Evolutionary conservation across 257 asterid species (phyloP).

Genomic region (Solanum ossicruentum): DNA sequence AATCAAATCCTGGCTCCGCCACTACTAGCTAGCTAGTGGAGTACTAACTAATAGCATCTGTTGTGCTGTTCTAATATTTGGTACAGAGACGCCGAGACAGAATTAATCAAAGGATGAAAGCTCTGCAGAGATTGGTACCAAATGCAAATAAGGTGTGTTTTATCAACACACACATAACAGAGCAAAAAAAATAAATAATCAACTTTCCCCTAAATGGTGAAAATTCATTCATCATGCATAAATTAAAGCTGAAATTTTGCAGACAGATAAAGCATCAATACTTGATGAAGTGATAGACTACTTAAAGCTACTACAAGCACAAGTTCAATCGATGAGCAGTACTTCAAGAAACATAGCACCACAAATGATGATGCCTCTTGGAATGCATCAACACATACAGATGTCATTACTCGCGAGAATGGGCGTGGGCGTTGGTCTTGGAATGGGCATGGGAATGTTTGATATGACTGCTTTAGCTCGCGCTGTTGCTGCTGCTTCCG

Average conservation of each 20-base stretch:
- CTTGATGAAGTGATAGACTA: constrained; percentile 60
- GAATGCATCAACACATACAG: constrained; percentile 52
- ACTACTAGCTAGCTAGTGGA: not conserved
- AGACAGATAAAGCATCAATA: constrained; percentile 82
- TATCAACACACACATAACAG: not conserved
- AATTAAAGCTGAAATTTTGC: not conserved
- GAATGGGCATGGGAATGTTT: constrained; percentile 31
- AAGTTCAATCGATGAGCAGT: constrained; percentile 45
- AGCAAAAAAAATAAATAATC: not conserved
- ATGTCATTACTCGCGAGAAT: constrained; percentile 52
- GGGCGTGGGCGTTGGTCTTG: constrained; percentile 32
- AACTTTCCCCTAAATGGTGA: not conserved
- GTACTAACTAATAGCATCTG: not conserved
- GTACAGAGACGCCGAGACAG: constrained; percentile 59
- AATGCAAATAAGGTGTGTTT: constrained; percentile 57
- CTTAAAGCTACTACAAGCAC: constrained; percentile 57
- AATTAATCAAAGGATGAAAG: constrained; percentile 70
- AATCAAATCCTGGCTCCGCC: not conserved
- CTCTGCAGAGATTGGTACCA: constrained; percentile 67
- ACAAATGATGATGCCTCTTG: constrained; percentile 46
- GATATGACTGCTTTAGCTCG: constrained; percentile 24
- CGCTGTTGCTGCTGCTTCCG: constrained; percentile 6
- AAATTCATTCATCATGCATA: not conserved
- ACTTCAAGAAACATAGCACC: constrained; percentile 23
- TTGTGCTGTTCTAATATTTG: not conserved